A percentile compares a stretch with the other conserved stretches of the same genome.
These are phyloP conservation scores for Candida sp. DNA, from an alignment of 1,139 yeast genomes.

Conservation along the genomic window DNA sequence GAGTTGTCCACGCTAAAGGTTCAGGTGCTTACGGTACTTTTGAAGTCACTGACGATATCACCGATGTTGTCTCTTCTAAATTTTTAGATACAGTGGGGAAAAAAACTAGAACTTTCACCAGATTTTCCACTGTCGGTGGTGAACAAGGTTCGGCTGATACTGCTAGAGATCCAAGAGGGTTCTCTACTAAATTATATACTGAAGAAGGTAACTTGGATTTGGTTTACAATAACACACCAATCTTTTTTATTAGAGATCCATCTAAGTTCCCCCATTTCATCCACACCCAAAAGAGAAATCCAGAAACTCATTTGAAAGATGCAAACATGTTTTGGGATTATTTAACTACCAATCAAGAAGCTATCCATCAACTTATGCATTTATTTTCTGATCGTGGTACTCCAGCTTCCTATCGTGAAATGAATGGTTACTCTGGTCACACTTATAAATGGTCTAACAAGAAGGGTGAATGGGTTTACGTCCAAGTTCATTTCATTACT, in stretches of 20 bases:
- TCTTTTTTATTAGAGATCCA: slow-evolving; percentile 84
- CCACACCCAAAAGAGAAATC: slow-evolving; percentile 81
- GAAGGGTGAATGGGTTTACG: slow-evolving; percentile 64
- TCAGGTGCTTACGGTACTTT: slow-evolving; percentile 83
- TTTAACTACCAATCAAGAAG: slow-evolving; percentile 57
- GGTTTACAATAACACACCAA: slow-evolving; percentile 89
- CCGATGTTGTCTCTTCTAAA: slow-evolving; percentile 69
- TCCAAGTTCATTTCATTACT: slow-evolving; percentile 58
- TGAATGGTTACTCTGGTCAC: slow-evolving; percentile 75
- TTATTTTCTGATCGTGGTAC: slow-evolving; percentile 69
- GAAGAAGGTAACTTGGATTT: slow-evolving; percentile 88
- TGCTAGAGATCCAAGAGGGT: slow-evolving; percentile 91
- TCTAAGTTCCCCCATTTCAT: slow-evolving; percentile 85
- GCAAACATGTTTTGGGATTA: slow-evolving; percentile 74
- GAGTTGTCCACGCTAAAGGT: slow-evolving; percentile 91
- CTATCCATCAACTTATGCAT: slow-evolving; percentile 61
- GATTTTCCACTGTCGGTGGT: slow-evolving; percentile 91
- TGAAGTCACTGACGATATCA: slow-evolving; percentile 78
- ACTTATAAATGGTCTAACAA: slow-evolving; percentile 66
- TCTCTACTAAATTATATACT: slow-evolving; percentile 78
- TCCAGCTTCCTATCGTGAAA: slow-evolving; percentile 60
- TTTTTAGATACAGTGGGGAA: slow-evolving; percentile 73
- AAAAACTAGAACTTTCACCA: slow-evolving; percentile 68
- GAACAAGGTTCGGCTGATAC: slow-evolving; percentile 83
- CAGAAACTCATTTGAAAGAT: slow-evolving; percentile 80